Conservation (phyloP, 192 early-diverging fungal species). For the Backusella westeae region DNA sequence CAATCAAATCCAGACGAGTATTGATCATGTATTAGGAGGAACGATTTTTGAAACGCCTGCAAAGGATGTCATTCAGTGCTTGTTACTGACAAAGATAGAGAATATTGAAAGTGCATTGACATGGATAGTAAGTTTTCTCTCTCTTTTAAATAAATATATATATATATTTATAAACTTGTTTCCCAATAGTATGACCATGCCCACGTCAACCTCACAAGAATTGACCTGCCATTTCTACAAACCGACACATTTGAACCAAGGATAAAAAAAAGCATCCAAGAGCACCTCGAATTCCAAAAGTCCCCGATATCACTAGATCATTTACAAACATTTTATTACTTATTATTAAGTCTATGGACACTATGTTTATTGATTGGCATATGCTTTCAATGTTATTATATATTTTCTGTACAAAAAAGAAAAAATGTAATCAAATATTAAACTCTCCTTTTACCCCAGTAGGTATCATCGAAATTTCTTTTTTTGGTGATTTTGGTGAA, state of each 20-base stretch:
- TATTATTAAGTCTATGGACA: background rate
- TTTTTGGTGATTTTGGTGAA: no score
- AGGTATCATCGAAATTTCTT: no score
- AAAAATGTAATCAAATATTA: background rate
- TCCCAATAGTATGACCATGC: background rate
- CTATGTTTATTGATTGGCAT: slow-evolving; percentile 8
- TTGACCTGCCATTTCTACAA: background rate
- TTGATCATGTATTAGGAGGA: slow-evolving; percentile 23
- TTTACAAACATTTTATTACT: background rate
- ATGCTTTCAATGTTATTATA: slow-evolving; percentile 1
- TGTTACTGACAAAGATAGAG: slow-evolving; percentile 28
- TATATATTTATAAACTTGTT: background rate
- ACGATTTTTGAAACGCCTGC: slow-evolving; percentile 28
- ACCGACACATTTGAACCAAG: background rate
- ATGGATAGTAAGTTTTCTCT: slow-evolving; percentile 31
- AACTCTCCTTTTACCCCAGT: background rate
- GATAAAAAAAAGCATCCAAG: background rate
- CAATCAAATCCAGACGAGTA: background rate
- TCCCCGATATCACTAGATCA: background rate
- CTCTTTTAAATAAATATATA: background rate
- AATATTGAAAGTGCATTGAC: slow-evolving; percentile 28
- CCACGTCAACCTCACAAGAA: slow-evolving; percentile 4
- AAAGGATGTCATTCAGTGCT: slow-evolving; percentile 21
- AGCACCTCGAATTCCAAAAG: background rate
- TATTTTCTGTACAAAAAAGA: background rate